These are phyloP conservation scores for Dictyophora rubrovolvata DNA, from an alignment of 768 basidiomycete species.

Conservation along the genomic window DNA sequence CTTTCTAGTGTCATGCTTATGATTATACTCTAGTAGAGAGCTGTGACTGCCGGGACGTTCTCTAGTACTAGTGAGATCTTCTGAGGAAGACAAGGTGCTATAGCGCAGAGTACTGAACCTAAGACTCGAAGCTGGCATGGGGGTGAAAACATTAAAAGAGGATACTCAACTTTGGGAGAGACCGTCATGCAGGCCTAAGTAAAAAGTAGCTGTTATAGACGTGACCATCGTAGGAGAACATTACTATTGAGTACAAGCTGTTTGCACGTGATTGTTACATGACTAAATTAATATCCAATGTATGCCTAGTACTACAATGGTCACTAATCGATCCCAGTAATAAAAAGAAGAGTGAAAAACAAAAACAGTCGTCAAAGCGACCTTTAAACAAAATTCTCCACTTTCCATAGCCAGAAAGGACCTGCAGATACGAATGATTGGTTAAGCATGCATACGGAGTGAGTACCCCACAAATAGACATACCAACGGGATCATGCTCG, in stretches of 20 bases:
- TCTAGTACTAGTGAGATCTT: not conserved
- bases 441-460: conserved; percentile 1
- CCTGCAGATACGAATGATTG: conserved; percentile 26
- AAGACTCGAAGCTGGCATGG: no score
- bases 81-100: not conserved
- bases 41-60: no score
- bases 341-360: not conserved
- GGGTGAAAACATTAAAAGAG: no score
- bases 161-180: no score
- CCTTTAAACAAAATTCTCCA: conserved; percentile 1
- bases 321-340: not conserved
- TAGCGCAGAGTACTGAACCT: no score
- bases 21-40: no score
- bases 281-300: not conserved
- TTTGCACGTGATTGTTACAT: not conserved
- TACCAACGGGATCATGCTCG: conserved; percentile 59
- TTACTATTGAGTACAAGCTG: not conserved
- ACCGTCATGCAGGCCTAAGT: no score
- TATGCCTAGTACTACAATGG: not conserved
- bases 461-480: conserved; percentile 13
- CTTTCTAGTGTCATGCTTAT: not conserved
- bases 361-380: not conserved
- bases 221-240: no score
- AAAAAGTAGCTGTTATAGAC: no score
- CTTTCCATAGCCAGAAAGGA: conserved; percentile 65